A percentile compares a stretch with the other conserved stretches of the same genome.
These are phyloP conservation scores for Claviceps monticola DNA, from an alignment of 2,329 filamentous ascomycete genomes.

Conservation along the genomic window DNA sequence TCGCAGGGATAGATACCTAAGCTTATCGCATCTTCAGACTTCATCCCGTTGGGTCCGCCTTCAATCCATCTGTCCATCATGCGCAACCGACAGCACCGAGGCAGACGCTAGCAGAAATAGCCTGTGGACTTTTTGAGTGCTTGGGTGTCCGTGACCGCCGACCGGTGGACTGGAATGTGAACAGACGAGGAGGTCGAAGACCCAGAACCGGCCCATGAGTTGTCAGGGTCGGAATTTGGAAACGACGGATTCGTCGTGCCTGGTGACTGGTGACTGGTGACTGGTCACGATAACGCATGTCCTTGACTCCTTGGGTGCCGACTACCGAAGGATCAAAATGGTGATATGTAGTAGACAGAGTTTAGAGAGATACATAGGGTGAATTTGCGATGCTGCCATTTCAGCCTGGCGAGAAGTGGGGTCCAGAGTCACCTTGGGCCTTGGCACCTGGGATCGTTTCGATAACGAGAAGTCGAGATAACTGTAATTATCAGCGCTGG, in stretches of 20 bases:
- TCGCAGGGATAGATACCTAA: too few species aligned
- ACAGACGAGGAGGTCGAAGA: too few species aligned
- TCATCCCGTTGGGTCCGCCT: not conserved
- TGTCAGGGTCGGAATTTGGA: too few species aligned
- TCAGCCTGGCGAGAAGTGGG: not conserved
- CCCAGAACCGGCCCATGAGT: too few species aligned
- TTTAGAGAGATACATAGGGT: not conserved
- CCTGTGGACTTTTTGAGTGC: not conserved
- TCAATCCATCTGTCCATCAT: not conserved
- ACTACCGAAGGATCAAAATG: not conserved
- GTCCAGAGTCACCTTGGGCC: too few species aligned
- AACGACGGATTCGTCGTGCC: too few species aligned
- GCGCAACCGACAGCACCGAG: not conserved
- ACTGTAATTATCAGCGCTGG: too few species aligned
- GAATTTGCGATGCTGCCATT: not conserved
- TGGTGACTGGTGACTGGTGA: too few species aligned
- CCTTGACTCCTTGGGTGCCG: not conserved
- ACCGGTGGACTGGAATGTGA: not conserved
- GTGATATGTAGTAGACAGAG: too few species aligned
- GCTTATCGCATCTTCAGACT: not conserved
- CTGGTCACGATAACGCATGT: too few species aligned
- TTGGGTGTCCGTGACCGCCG: not conserved
- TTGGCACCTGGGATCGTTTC: too few species aligned
- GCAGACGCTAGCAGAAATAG: not conserved
- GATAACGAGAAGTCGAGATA: too few species aligned